Conservation (phyloP, 208 protist species). For the Wallacemonas sp. region DNA sequence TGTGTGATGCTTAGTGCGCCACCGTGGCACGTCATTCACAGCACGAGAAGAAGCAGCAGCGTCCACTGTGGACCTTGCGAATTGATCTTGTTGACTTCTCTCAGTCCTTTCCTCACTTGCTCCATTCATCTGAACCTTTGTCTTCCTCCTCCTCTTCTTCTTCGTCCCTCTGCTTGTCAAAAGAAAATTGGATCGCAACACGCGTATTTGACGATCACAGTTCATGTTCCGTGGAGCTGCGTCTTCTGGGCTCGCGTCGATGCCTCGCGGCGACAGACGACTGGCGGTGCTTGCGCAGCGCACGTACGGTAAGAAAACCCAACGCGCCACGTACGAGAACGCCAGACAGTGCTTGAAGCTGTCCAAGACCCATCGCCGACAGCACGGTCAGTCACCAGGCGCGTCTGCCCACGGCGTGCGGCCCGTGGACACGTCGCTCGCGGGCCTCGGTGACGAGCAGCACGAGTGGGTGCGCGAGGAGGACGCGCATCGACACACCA, state of each 20-base stretch:
- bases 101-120: no score
- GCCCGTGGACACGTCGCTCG: neutral
- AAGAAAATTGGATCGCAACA: no score
- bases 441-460: neutral
- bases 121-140: no score
- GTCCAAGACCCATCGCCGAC: neutral
- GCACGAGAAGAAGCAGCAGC: no score
- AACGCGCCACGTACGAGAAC: slow-evolving; percentile 21
- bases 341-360: neutral
- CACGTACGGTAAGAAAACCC: slow-evolving; percentile 18
- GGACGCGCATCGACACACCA: neutral
- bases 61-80: no score
- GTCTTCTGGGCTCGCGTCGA: neutral
- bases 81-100: no score
- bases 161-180: no score
- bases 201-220: no score
- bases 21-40: no score
- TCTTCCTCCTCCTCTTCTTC: no score
- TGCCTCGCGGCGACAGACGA: slow-evolving; percentile 28
- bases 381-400: neutral
- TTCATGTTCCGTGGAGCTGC: slow-evolving; percentile 9
- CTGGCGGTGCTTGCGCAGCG: slow-evolving; percentile 27
- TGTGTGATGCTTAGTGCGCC: no score
- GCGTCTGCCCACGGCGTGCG: neutral
- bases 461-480: slow-evolving; percentile 1